Evolutionary conservation across 352 stramenopile genomes (phyloP).

Genomic region (Phytophthora agathidicida): DNA sequence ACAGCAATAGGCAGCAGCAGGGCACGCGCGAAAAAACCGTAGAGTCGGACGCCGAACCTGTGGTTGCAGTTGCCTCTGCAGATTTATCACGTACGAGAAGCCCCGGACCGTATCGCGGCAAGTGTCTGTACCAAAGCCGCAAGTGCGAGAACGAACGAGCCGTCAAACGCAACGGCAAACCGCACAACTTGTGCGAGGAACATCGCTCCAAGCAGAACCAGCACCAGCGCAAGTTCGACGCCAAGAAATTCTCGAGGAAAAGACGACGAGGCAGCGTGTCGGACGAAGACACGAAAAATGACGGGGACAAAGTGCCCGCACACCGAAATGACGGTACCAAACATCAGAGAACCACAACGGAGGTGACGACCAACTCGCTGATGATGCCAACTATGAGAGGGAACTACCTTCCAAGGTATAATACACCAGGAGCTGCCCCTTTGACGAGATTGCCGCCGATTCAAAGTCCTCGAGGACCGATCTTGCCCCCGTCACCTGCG

Average conservation of each 20-base stretch:
- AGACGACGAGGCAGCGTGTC: slow-evolving; percentile 31
- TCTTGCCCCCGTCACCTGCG: slow-evolving; percentile 5
- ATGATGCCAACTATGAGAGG: slow-evolving; percentile 11
- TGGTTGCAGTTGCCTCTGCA: slow-evolving; percentile 1
- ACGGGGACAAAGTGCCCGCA: not conserved
- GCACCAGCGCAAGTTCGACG: slow-evolving; percentile 85
- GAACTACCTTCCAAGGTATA: not conserved
- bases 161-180: slow-evolving; percentile 78
- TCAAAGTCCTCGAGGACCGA: slow-evolving; percentile 12
- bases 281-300: slow-evolving; percentile 23
- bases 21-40: not conserved
- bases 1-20: not conserved
- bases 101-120: slow-evolving; percentile 51
- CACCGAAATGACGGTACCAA: slow-evolving; percentile 2
- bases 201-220: slow-evolving; percentile 82
- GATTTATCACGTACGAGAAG: slow-evolving; percentile 6
- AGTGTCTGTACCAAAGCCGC: slow-evolving; percentile 78
- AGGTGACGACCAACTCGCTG: not conserved
- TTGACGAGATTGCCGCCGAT: slow-evolving; percentile 15
- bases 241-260: slow-evolving; percentile 76
- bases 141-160: slow-evolving; percentile 86
- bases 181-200: slow-evolving; percentile 82
- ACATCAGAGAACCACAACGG: not conserved
- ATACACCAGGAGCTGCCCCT: slow-evolving; percentile 1
- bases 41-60: slow-evolving; percentile 2